These are phyloP conservation scores for Leptosphaerulina australis DNA, from an alignment of 2,329 filamentous ascomycete genomes.

Conservation along the genomic window DNA sequence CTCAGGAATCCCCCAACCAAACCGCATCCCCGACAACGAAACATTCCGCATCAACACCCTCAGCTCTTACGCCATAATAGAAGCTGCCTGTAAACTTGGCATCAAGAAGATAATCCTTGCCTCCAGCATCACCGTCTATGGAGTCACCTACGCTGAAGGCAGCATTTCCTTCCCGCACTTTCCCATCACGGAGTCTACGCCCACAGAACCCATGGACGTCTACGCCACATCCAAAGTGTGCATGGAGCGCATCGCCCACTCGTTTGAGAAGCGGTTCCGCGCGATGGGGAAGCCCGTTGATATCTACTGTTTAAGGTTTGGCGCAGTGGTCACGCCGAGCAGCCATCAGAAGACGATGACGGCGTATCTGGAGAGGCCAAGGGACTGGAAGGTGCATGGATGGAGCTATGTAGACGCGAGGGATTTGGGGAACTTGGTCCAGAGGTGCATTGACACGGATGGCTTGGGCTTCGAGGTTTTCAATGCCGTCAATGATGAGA, in stretches of 20 bases:
- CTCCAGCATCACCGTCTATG: conserved; percentile 63
- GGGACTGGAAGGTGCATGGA: conserved; percentile 60
- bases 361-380: conserved; percentile 55
- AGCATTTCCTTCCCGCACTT: conserved; percentile 62
- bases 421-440: conserved; percentile 65
- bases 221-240: conserved; percentile 66
- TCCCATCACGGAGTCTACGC: conserved; percentile 63
- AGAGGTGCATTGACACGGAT: conserved; percentile 58
- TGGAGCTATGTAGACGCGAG: conserved; percentile 67
- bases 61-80: conserved; percentile 62
- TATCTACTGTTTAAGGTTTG: conserved; percentile 65
- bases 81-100: conserved; percentile 65
- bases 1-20: conserved; percentile 56
- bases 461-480: conserved; percentile 67
- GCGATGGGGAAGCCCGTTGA: conserved; percentile 47
- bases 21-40: conserved; percentile 66
- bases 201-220: conserved; percentile 63
- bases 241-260: conserved; percentile 61
- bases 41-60: conserved; percentile 55
- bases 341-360: conserved; percentile 60
- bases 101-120: conserved; percentile 67
- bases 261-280: conserved; percentile 60
- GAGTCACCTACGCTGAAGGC: conserved; percentile 63
- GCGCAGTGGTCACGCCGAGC: conserved; percentile 64
- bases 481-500: conserved; percentile 67